Percentiles rank a stretch among this genome's conserved stretches.
phyloP scores from a whole-genome alignment of 768 basidiomycete genomes.

The Lentinula detonsa region DNA sequence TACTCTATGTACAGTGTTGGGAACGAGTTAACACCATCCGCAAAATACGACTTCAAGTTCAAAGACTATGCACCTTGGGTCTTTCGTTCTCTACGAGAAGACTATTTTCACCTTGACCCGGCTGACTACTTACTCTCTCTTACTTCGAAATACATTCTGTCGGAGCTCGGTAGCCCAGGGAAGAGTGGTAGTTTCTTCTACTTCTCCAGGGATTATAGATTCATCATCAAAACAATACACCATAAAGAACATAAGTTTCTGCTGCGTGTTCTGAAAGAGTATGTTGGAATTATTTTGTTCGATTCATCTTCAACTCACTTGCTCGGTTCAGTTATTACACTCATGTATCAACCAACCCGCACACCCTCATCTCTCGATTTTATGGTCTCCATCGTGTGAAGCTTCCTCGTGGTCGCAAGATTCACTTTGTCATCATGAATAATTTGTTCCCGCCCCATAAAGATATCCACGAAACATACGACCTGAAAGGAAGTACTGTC shows the following conservation, averaged over 20 bases:
- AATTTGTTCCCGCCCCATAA: constrained; percentile 97
- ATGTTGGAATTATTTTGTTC: not conserved
- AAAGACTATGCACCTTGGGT: constrained; percentile 99
- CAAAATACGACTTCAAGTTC: constrained; percentile 99
- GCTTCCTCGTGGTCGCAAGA: constrained; percentile 87
- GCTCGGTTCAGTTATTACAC: constrained; percentile 49
- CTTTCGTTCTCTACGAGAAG: constrained; percentile 92
- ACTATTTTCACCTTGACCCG: constrained; percentile 91
- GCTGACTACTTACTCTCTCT: constrained; percentile 96
- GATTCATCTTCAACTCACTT: not conserved
- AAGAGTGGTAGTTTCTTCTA: constrained; percentile 99
- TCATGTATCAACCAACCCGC: constrained; percentile 86
- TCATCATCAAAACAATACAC: constrained; percentile 99
- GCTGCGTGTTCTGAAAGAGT: constrained; percentile 66
- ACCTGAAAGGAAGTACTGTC: constrained; percentile 92
- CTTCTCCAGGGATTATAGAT: constrained; percentile 96
- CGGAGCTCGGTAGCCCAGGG: constrained; percentile 95
- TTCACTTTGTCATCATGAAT: constrained; percentile 99
- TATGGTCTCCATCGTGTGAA: constrained; percentile 98
- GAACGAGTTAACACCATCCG: constrained; percentile 96
- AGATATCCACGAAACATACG: constrained; percentile 96
- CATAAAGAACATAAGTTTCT: constrained; percentile 94
- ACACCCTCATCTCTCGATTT: constrained; percentile 89
- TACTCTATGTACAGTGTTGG: constrained; percentile 57
- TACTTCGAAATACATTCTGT: constrained; percentile 96